Base-by-base conservation (phyloP, 306 rosid species). In the Acmispon strigosus region DNA sequence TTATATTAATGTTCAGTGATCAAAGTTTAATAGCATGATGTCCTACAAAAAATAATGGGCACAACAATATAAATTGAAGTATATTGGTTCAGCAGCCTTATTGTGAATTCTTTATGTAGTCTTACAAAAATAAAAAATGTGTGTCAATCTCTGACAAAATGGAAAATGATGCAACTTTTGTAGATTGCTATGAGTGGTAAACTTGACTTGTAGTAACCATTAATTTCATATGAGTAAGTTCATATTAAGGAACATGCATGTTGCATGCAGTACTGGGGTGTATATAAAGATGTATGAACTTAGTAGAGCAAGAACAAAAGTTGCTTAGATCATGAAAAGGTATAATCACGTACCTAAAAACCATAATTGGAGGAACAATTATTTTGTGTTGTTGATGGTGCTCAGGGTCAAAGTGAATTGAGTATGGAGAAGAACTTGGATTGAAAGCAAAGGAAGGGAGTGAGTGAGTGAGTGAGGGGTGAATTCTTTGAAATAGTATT, bases 301-400 rank as follows among this genome's bases (percentile, higher is more conserved):
- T 41, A 41, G 22, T 11, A 17, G 48, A 63, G 45, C 24, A 51
- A 53, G 18, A 6, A 15, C 32, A 57, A 56, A 29, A 69, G 22
- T 66, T 11, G 69, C 59, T 54, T 34, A 27, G 78, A 78, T 22
- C 60, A 44, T 72, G 77, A 58, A 79, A 76, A 67, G 53, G 24
- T 43, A 45, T 73, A 17, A 52, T 66, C 34, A 72, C 83, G n/a
- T 48, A 80, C 92, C 92, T 56, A 72, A 70, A 76, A 32, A 68
- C 61, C 87, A 84, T 83, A 80, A 83, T 73, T 52, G 51, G 63
- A 65, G 57, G 58, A 69, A 37, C 49, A 29, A 60, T 16, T 39
- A 61, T 68, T 75, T 53, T 76, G 4, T 20, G 53, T 32, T 36
- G 73, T 15, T 13, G 59, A 44, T 32, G 77, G 39, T 54, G 67